Percentiles rank a stretch among this genome's conserved stretches.
Evolutionary conservation across 495 filamentous ascomycete genomes (phyloP).

Genomic region (Entonaema liquescens): DNA sequence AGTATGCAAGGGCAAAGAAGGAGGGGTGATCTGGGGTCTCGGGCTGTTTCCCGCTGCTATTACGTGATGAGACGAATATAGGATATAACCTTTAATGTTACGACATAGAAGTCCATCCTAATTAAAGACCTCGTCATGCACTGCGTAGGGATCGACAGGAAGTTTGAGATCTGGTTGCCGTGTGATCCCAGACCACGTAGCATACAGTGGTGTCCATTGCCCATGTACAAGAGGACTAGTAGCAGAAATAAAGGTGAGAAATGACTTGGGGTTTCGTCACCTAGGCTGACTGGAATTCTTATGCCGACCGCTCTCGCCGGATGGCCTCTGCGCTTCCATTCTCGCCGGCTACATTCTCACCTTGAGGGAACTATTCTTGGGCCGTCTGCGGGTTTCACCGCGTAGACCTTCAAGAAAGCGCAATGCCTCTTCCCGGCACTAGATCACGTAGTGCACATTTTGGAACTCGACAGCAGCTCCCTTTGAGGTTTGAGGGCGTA

Average conservation of each 20-base stretch:
- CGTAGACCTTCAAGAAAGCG: conserved; percentile 31
- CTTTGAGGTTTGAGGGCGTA: conserved; percentile 19
- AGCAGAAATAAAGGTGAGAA: background rate
- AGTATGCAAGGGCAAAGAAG: conserved; percentile 38
- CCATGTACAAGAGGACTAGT: no score
- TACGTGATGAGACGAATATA: conserved; percentile 31
- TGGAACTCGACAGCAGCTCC: conserved; percentile 3
- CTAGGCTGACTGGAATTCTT: background rate
- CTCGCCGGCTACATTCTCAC: conserved; percentile 4
- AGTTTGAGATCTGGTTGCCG: conserved; percentile 23
- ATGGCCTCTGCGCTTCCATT: conserved; percentile 8
- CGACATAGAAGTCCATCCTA: conserved; percentile 25
- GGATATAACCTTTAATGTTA: background rate
- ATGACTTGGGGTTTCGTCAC: background rate
- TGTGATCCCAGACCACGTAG: background rate
- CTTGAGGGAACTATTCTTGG: conserved; percentile 1
- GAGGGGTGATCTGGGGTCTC: conserved; percentile 35
- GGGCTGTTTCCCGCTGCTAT: conserved; percentile 28
- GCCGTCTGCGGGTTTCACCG: conserved; percentile 26
- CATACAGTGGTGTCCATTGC: no score
- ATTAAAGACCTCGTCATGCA: conserved; percentile 21
- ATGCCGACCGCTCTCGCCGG: background rate
- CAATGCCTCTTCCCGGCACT: conserved; percentile 17
- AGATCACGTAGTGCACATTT: background rate
- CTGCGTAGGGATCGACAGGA: conserved; percentile 10